Conservation (phyloP, 208 protist species). For the Leishmania martiniquensis region DNA sequence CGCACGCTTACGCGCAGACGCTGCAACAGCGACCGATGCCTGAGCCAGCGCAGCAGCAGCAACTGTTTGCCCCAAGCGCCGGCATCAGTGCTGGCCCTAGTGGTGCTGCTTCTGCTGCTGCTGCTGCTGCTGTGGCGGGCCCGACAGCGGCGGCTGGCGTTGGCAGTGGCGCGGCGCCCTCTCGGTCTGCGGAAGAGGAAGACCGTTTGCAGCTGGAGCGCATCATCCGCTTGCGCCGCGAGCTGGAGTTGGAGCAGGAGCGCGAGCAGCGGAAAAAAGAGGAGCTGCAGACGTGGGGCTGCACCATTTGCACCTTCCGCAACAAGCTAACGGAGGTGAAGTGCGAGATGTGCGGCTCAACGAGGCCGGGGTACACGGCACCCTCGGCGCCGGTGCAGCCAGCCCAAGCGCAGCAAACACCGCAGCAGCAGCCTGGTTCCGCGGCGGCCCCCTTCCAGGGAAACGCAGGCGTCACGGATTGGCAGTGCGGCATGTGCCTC, state of each 20-base stretch:
- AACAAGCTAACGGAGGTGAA: conserved; percentile 47
- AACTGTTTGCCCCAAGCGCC: neutral
- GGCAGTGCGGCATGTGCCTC: conserved; percentile 71
- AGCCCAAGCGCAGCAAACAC: neutral
- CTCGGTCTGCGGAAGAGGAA: conserved; percentile 54
- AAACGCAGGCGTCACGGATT: conserved; percentile 43
- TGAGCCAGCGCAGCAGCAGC: conserved; percentile 1
- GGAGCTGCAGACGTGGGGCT: conserved; percentile 78
- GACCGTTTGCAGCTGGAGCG: conserved; percentile 80
- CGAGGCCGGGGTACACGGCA: conserved; percentile 46
- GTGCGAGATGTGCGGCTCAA: conserved; percentile 76
- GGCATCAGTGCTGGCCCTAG: neutral
- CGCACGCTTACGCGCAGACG: conserved; percentile 3
- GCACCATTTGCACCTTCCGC: conserved; percentile 75
- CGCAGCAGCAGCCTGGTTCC: conserved; percentile 1
- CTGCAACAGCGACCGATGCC: neutral
- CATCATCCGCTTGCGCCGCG: conserved; percentile 79
- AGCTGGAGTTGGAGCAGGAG: conserved; percentile 80
- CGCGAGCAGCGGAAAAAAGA: conserved; percentile 67
- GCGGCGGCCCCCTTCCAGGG: conserved; percentile 1
- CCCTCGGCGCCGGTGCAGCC: neutral
- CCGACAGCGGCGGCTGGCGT: neutral
- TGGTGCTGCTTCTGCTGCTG: too few species aligned
- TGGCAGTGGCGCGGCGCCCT: neutral
- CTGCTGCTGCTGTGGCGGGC: neutral